Evolutionary conservation across 192 early-diverging fungal species (phyloP), one percentile per base, ranked within the genome.

Genomic region (Chytriomyces sp.): DNA sequence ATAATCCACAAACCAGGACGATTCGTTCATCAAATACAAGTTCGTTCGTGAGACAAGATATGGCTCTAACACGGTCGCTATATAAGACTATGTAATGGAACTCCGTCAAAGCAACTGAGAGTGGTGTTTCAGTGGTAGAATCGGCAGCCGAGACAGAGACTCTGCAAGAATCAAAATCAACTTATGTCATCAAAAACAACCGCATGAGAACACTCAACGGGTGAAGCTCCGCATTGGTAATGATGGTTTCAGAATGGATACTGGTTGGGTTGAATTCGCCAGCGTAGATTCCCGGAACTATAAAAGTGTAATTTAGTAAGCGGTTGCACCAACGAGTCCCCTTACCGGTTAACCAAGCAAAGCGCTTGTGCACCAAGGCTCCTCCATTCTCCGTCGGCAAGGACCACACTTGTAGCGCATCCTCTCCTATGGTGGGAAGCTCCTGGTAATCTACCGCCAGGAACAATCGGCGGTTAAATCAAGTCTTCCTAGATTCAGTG

Each of bases 51-150:
- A 98, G 83, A 54, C 87, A 85, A 70, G 87, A 91, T 53, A 98
- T 82, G 6, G 92, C 94, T 54, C 89, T 82, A 25, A 96, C 70
- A 38, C 86, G 84, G 70, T 90, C 84, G 34, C 87, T 84, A 77
- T 94, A 98, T 62, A 96, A 81, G 12, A 96, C 77, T 55, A 98
- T 75, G 66, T 92, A 90, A 62, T 98, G 96, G 67, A 95, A 96
- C 61, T 93, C 92, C 25, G 93, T 95, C 53, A 96, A 75, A 14
- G 91, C 90, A 68, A 96, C 78, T 4, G 92, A 85, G 1, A 93
- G 74, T 0, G 95, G 95, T 3, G 84, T 77, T 56, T 91, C 90
- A 12, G 49, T 40, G 63, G 59, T 0, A 72, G 60, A 28, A 60
- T 57, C 10, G 52, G 69, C 54, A 52, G 86, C 80, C 19, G 70